Percentiles rank a stretch among this genome's conserved stretches.
These are phyloP conservation scores for Bipolaris victoriae DNA, from an alignment of 2,329 filamentous ascomycete genomes.

Conservation along the genomic window DNA sequence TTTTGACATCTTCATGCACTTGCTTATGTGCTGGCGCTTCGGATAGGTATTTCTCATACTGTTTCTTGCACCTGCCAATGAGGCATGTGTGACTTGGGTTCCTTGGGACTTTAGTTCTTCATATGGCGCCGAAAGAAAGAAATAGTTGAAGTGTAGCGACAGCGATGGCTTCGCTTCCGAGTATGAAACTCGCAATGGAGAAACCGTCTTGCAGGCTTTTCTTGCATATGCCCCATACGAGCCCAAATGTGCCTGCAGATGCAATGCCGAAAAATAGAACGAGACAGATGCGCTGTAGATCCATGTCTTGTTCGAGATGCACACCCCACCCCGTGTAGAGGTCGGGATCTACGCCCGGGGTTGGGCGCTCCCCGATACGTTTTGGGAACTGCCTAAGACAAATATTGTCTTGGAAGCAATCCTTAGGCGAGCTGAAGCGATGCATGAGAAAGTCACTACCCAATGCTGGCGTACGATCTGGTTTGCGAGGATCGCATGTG, in stretches of 20 bases:
- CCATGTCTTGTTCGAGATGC: not conserved
- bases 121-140: not conserved
- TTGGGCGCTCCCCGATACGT: not conserved
- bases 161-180: not conserved
- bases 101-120: not conserved
- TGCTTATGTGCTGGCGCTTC: too few relatives aligned
- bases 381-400: constrained; percentile 6
- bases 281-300: not conserved
- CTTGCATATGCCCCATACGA: not conserved
- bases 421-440: not conserved
- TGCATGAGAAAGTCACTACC: constrained; percentile 7
- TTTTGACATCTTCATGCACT: too few relatives aligned
- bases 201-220: constrained; percentile 5
- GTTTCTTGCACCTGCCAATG: too few relatives aligned
- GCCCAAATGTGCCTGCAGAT: not conserved
- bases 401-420: constrained; percentile 1
- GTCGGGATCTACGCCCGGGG: not conserved
- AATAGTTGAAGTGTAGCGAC: constrained; percentile 1
- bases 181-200: not conserved
- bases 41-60: too few relatives aligned
- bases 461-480: not conserved
- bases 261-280: not conserved
- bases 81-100: too few relatives aligned
- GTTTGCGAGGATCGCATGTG: not conserved
- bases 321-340: constrained; percentile 3